Percentiles rank a stretch among this genome's conserved stretches.
Evolutionary conservation across 2,329 filamentous ascomycete genomes (phyloP).

Genomic region (Botryotinia calthae): DNA sequence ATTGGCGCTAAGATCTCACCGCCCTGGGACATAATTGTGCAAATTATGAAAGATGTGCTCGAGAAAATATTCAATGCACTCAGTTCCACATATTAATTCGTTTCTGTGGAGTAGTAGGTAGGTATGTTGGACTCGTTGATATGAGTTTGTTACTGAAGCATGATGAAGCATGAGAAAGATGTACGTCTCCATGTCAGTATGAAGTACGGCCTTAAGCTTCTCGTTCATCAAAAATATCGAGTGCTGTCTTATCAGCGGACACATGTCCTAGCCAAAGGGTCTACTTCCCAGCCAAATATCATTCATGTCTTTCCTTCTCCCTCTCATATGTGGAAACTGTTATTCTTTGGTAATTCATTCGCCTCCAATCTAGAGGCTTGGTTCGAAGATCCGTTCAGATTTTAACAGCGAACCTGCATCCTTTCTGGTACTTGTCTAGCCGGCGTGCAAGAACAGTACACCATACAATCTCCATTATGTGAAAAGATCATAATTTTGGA

Average conservation of each 20-base stretch:
- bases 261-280: not conserved
- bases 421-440: not conserved
- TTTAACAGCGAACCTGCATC: not conserved
- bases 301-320: not conserved
- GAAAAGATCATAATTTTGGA: too few relatives aligned
- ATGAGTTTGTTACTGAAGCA: not conserved
- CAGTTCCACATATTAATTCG: not conserved
- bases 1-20: slow-evolving; percentile 8
- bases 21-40: slow-evolving; percentile 14
- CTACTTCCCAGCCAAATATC: not conserved
- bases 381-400: not conserved
- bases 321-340: too few relatives aligned
- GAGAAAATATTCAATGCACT: not conserved
- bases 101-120: not conserved
- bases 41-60: slow-evolving; percentile 9
- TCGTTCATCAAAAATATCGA: not conserved
- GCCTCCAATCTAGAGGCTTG: not conserved
- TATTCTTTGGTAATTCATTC: not conserved
- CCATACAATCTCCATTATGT: not conserved
- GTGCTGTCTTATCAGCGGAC: not conserved
- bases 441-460: not conserved
- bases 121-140: not conserved
- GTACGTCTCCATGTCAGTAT: not conserved
- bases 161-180: not conserved
- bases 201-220: not conserved